Percentiles rank a stretch among this genome's conserved stretches.
These are phyloP conservation scores for Larix kaempferi DNA, from an alignment of 75 land plant genomes.

Conservation along the genomic window DNA sequence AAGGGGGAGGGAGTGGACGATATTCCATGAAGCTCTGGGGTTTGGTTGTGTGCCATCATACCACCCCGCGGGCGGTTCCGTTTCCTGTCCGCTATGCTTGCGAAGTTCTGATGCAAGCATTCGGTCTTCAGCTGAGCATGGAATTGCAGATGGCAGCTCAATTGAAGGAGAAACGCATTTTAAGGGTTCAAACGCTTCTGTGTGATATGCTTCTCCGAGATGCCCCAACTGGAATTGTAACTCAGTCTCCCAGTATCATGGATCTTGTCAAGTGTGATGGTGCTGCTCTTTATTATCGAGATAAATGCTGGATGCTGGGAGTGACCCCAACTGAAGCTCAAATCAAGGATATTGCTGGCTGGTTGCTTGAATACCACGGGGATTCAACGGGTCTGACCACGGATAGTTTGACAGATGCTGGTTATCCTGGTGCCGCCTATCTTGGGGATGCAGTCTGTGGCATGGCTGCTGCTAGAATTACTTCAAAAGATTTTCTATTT, in stretches of 20 bases:
- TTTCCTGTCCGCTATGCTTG: conserved; percentile 93
- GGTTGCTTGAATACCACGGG: conserved; percentile 76
- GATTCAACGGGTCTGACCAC: conserved; percentile 98
- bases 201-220: conserved; percentile 98
- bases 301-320: conserved; percentile 71
- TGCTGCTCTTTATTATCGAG: conserved; percentile 82
- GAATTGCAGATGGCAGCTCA: conserved; percentile 87
- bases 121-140: conserved; percentile 96
- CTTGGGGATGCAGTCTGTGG: conserved; percentile 98
- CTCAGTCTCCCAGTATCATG: conserved; percentile 94
- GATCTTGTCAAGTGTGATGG: conserved; percentile 98
- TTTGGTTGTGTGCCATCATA: conserved; percentile 95
- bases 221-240: conserved; percentile 90
- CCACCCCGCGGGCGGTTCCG: conserved; percentile 75
- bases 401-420: conserved; percentile 93
- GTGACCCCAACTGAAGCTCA: conserved; percentile 81
- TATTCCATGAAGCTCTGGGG: conserved; percentile 83
- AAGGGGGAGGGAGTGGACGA: conserved; percentile 16
- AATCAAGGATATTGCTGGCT: conserved; percentile 82
- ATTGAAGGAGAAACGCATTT: conserved; percentile 77
- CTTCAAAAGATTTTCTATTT: conserved; percentile 79
- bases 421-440: conserved; percentile 81
- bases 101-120: conserved; percentile 97
- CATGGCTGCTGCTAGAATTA: conserved; percentile 94
- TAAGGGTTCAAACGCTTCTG: conserved; percentile 83